A percentile compares a stretch with the other conserved stretches of the same genome.
These are phyloP conservation scores for Pestalotiopsis sp. DNA, from an alignment of 2,329 filamentous ascomycete species.

Conservation along the genomic window DNA sequence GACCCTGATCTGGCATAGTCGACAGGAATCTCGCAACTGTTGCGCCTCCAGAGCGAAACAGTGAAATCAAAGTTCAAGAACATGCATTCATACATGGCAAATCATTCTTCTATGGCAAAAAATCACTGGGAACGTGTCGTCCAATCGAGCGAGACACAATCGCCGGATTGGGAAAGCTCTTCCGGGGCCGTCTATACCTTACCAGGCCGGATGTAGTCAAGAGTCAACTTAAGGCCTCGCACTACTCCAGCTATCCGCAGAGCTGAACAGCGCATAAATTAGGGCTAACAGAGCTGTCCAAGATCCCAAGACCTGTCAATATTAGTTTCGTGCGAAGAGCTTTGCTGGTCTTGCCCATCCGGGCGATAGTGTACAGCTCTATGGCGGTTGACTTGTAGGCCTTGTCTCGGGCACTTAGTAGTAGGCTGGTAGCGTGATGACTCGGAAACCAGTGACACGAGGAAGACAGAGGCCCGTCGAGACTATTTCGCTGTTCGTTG, in stretches of 20 bases:
- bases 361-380: background rate
- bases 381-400: background rate
- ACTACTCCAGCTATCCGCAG: background rate
- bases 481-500: background rate
- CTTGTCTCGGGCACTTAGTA: too few species aligned
- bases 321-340: background rate
- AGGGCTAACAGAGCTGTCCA: background rate
- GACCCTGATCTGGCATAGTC: background rate
- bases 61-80: background rate
- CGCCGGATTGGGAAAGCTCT: background rate
- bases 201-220: background rate
- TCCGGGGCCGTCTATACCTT: background rate
- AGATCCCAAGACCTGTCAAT: slow-evolving; percentile 2
- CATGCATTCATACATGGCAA: background rate
- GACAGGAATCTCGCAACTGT: background rate
- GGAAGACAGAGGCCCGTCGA: background rate
- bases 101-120: background rate
- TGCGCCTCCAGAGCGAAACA: background rate
- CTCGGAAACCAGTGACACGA: background rate
- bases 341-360: background rate
- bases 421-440: background rate
- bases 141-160: background rate
- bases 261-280: background rate
- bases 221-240: background rate
- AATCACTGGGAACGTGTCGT: background rate